Evolutionary conservation across 1,284 basidiomycete species (phyloP), one percentile per base, ranked within the genome.

Genomic region (Moesziomyces parantarcticus): DNA sequence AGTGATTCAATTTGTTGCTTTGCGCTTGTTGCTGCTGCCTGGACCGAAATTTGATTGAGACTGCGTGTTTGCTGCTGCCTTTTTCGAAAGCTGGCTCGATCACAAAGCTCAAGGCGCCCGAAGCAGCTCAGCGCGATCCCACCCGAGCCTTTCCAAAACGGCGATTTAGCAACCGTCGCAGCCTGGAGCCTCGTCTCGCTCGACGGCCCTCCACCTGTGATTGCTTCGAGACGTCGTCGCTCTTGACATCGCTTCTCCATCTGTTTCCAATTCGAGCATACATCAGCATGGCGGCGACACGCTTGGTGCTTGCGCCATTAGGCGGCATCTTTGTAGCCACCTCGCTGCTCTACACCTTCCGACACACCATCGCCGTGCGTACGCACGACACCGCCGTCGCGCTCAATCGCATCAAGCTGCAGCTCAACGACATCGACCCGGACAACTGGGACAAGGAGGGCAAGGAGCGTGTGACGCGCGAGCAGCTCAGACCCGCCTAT

Each of bases 361-460:
- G 71, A n/a, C 66, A 74, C 50, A 70, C 66, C 6, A 74, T 74
- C 20, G 65, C 71, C 4, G 65, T 70, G 5, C 65, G 66, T n/a
- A 74, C 71, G 23, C 71, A 74, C 50, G 66, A 74, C 16, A 70
- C 71, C 1, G 66, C 63, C 3, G 43, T 70, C 0, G 50, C 66
- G 29, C 62, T 74, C 56, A 58, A 66, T 50, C n/a, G 56, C 2
- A 65, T 70, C 62, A 62, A 74, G 50, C 42, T 69, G 42, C 58
- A 69, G 44, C 66, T 74, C 52, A 61, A 70, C 62, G 66, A 74
- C 43, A 69, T 74, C 45, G 71, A 74, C n/a, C 71, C 71, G 8
- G 71, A 74, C 50, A 70, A 74, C 46, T 74, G 71, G 71, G 66
- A 74, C 43, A 66, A 63, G 49, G 49, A 66, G 36, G 71, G 71